Evolutionary conservation across 305 asterid species (phyloP).

Genomic region (Petunia hybrid): DNA sequence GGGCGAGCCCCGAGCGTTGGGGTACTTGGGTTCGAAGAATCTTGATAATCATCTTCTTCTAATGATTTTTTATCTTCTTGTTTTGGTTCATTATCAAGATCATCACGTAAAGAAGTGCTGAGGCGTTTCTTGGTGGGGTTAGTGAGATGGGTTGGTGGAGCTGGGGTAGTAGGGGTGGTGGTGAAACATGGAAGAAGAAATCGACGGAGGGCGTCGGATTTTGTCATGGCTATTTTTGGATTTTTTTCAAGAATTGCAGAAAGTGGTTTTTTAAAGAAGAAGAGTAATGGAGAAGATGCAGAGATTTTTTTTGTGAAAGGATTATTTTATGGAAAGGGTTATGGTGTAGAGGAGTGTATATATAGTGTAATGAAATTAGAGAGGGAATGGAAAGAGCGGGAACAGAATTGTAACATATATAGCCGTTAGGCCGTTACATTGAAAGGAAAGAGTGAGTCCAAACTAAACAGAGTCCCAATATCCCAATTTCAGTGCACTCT

Average conservation of each 20-base stretch:
- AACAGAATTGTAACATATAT: neutral
- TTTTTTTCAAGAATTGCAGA: slow-evolving; percentile 1
- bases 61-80: slow-evolving; percentile 34
- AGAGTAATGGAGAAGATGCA: slow-evolving; percentile 23
- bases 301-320: neutral
- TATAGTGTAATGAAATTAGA: neutral
- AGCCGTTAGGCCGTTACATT: slow-evolving; percentile 15
- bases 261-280: neutral
- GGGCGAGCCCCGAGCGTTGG: neutral
- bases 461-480: too few species aligned
- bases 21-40: slow-evolving; percentile 49
- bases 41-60: slow-evolving; percentile 25
- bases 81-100: slow-evolving; percentile 45
- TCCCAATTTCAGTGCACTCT: too few species aligned
- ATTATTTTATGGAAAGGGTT: neutral
- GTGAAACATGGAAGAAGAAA: slow-evolving; percentile 80
- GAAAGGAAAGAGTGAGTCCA: neutral
- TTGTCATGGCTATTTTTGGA: slow-evolving; percentile 50
- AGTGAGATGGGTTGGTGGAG: slow-evolving; percentile 43
- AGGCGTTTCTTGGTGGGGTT: slow-evolving; percentile 72
- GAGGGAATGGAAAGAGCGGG: slow-evolving; percentile 24
- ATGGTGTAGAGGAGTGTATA: neutral
- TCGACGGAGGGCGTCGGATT: slow-evolving; percentile 78
- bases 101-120: slow-evolving; percentile 91
- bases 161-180: slow-evolving; percentile 54